phyloP scores from a whole-genome alignment of 2,329 filamentous ascomycete species.

The Fusarium buharicum region DNA sequence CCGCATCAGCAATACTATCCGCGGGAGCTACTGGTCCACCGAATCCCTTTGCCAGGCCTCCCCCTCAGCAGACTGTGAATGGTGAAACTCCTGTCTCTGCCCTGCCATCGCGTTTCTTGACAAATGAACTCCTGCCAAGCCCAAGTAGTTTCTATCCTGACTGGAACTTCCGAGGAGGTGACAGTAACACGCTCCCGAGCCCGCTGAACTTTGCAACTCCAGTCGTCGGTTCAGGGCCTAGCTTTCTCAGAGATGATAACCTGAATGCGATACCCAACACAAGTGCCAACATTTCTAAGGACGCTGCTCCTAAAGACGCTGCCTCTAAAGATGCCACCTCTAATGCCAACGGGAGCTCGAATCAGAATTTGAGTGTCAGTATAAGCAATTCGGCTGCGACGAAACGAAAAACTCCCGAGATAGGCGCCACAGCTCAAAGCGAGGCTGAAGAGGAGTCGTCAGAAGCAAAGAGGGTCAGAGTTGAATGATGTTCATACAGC shows the following conservation, averaged over 20 bases:
- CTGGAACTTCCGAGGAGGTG: constrained; percentile 79
- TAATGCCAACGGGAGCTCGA: constrained; percentile 22
- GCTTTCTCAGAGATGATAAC: constrained; percentile 69
- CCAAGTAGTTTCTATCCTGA: constrained; percentile 93
- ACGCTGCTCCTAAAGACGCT: constrained; percentile 5
- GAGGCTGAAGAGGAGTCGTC: constrained; percentile 56
- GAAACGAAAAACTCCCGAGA: constrained; percentile 69
- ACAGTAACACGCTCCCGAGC: constrained; percentile 89
- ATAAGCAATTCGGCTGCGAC: constrained; percentile 41
- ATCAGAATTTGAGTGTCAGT: constrained; percentile 38
- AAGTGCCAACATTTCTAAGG: constrained; percentile 23
- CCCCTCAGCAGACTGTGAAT: constrained; percentile 73
- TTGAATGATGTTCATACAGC: constrained; percentile 53
- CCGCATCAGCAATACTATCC: constrained; percentile 83
- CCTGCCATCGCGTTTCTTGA: constrained; percentile 89
- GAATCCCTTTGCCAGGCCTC: constrained; percentile 92
- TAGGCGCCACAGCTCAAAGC: constrained; percentile 52
- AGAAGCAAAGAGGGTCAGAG: constrained; percentile 65
- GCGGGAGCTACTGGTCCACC: constrained; percentile 92
- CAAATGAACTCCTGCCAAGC: constrained; percentile 86
- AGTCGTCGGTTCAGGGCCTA: constrained; percentile 68
- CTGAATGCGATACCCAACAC: constrained; percentile 30
- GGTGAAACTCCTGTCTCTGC: constrained; percentile 86
- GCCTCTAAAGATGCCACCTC: constrained; percentile 4
- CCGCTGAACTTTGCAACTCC: constrained; percentile 94